Base-by-base conservation (phyloP, 345 rosid species). In the Boechera stricta region DNA sequence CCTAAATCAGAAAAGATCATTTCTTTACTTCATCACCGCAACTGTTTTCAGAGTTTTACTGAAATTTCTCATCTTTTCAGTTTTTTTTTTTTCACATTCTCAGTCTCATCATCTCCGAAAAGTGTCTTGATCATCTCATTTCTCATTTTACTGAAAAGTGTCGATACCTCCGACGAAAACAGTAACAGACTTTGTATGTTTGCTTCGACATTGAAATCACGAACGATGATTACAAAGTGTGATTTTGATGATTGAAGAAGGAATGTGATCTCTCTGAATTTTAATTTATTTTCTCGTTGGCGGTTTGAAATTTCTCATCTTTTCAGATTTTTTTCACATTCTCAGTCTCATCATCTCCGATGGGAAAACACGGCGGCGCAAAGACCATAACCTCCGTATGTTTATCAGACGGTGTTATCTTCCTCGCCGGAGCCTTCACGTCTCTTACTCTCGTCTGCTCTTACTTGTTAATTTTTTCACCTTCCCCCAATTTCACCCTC, bases 371-470 rank as follows among this genome's bases (percentile, higher is more conserved):
- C 41, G 72, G 60, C 65, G 21, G 74, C 31, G 9, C 67, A 38
- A 83, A 87, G 31, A 86, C 60, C 72, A 85, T 67, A 68, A n/a
- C 81, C n/a, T 36, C 76, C 35, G 75, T 64, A 7, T 83, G 82
- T 52, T 58, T 87, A 39, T 64, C 79, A 29, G 89, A 90, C 21
- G 79, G 75, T 42, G 81, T 76, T 55, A 76, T 86, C 72, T 90
- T 83, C 74, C 79, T 90, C 7, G 84, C 85, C 31, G 89, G 88
- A 9, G 92, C 85, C 2, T 74, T 89, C 51, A 67, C 83, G 36
- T 84, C 89, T 47, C 81, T 89, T 24, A 55, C 86, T 2, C 74
- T 92, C n/a, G 75, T 94, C 0, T 86, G 87, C 86, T 88, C 91
- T 42, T 83, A 84, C 79, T 88, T 90, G 67, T 83, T 87, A 13